Evolutionary conservation across 139 green algal genomes (phyloP).

Genomic region (Volvox africanus): DNA sequence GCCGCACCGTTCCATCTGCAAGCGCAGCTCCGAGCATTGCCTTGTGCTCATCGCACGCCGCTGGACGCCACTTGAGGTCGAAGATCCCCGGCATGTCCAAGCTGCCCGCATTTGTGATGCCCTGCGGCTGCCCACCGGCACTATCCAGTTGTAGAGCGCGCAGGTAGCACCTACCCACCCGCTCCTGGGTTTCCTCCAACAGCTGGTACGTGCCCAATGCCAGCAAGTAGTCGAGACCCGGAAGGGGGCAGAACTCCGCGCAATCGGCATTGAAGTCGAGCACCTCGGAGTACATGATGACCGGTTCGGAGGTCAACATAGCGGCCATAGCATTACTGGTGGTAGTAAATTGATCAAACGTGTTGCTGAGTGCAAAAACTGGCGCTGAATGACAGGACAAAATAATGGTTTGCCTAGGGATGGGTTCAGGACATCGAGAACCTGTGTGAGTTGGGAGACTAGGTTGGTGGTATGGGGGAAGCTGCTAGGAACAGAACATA

Average conservation of each 20-base stretch:
- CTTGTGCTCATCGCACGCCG: not conserved
- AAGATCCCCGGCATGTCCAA: constrained; percentile 71
- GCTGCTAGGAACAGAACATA: no score
- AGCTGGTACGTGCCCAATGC: constrained; percentile 83
- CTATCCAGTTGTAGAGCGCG: constrained; percentile 35
- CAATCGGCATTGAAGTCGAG: constrained; percentile 61
- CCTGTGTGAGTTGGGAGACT: no score
- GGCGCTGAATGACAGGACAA: no score
- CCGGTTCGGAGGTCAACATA: not conserved
- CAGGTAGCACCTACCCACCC: constrained; percentile 67
- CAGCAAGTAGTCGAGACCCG: constrained; percentile 39
- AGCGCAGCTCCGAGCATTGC: constrained; percentile 41
- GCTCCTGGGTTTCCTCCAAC: constrained; percentile 62
- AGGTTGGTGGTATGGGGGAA: no score
- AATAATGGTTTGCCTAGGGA: no score
- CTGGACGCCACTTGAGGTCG: constrained; percentile 65
- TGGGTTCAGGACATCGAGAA: no score
- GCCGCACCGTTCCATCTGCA: constrained; percentile 49
- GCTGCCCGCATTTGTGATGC: not conserved
- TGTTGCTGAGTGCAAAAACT: no score
- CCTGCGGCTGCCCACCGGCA: not conserved
- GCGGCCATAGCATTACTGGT: no score
- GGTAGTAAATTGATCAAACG: no score
- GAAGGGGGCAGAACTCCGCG: constrained; percentile 59
- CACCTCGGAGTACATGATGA: not conserved